Conservation (phyloP, 2,329 filamentous ascomycete species). For the Chaetomium olivaceum region DNA sequence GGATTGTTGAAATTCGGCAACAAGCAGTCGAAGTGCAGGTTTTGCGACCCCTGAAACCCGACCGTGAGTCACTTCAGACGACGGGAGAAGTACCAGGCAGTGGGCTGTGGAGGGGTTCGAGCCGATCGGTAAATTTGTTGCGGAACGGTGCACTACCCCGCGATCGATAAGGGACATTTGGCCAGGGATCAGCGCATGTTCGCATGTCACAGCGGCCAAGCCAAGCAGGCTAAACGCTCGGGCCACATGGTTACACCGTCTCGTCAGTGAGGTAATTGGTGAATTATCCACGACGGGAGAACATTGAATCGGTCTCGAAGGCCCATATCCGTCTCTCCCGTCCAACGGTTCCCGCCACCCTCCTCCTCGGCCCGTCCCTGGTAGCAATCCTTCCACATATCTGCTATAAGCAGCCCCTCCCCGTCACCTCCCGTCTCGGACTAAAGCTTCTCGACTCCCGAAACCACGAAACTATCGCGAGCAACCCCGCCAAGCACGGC, state of each 20-base stretch:
- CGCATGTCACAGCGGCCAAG: constrained; percentile 4
- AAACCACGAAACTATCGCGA: not conserved
- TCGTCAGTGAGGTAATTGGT: not conserved
- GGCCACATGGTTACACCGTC: constrained; percentile 5
- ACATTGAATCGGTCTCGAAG: not conserved
- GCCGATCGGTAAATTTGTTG: constrained; percentile 26
- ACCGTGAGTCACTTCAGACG: constrained; percentile 32
- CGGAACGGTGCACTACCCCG: constrained; percentile 28
- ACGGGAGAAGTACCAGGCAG: constrained; percentile 2
- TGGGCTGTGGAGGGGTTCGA: constrained; percentile 21
- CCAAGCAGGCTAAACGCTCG: constrained; percentile 15
- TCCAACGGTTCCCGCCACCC: not conserved
- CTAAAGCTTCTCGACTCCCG: not conserved
- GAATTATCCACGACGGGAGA: not conserved
- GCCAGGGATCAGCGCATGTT: not conserved
- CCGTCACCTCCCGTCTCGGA: not conserved
- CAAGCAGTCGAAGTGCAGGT: constrained; percentile 4
- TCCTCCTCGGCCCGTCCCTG: not conserved
- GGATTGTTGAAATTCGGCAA: constrained; percentile 12
- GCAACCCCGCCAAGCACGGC: not conserved
- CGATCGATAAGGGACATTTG: constrained; percentile 27
- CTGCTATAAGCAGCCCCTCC: not conserved
- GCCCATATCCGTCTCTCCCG: not conserved
- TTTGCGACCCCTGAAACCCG: constrained; percentile 21
- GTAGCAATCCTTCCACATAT: not conserved